Evolutionary conservation across 176 grass and related monocot species (phyloP).

Genomic region (Ensete glaucum): DNA sequence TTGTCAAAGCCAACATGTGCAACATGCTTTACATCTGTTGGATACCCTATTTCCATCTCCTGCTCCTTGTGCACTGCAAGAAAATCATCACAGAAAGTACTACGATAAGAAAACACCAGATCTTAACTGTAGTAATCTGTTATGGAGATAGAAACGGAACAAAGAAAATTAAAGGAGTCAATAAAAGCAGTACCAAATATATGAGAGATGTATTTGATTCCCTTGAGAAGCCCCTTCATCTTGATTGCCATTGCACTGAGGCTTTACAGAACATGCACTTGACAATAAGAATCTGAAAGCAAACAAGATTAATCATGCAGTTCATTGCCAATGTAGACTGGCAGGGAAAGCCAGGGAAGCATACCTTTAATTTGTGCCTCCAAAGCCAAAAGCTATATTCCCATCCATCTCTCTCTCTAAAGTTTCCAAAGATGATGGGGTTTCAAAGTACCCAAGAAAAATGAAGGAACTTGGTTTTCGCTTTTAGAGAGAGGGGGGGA

Average conservation of each 20-base stretch:
- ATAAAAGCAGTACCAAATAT: slow-evolving; percentile 50
- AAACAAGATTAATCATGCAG: neutral
- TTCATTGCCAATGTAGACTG: neutral
- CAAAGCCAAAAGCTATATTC: too few relatives aligned
- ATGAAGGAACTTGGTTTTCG: neutral
- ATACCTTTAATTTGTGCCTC: too few relatives aligned
- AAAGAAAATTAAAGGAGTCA: neutral
- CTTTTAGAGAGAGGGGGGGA: neutral
- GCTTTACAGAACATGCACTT: neutral
- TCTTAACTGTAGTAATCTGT: too few relatives aligned
- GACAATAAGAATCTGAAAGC: neutral
- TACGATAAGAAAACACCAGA: too few relatives aligned
- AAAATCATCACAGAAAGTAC: slow-evolving; percentile 9
- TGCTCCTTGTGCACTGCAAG: slow-evolving; percentile 66
- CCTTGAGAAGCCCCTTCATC: slow-evolving; percentile 89
- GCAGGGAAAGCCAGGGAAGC: too few relatives aligned
- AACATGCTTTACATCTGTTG: slow-evolving; percentile 87
- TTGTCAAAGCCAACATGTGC: slow-evolving; percentile 80
- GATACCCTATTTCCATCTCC: slow-evolving; percentile 87
- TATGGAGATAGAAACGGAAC: neutral
- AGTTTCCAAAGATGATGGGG: too few relatives aligned
- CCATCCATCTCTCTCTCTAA: too few relatives aligned
- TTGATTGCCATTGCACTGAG: slow-evolving; percentile 36
- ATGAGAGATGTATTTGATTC: slow-evolving; percentile 75
- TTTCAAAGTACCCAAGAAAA: too few relatives aligned